These are phyloP conservation scores for Microbotryum intermedium DNA, from an alignment of 1,284 basidiomycete genomes.

Conservation along the genomic window DNA sequence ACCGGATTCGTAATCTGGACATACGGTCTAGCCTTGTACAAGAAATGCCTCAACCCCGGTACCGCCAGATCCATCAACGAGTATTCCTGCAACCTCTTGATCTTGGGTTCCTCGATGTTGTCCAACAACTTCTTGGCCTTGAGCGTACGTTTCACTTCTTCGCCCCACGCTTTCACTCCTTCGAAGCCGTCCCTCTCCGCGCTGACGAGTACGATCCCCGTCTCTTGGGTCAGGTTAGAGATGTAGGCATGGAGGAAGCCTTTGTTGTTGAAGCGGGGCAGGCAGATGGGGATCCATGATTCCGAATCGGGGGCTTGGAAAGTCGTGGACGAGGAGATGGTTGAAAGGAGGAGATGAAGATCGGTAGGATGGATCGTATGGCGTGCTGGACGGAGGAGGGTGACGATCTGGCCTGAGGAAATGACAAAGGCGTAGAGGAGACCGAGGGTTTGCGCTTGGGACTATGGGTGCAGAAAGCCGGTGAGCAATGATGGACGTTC, in stretches of 20 bases:
- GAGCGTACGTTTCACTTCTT: conserved; percentile 43
- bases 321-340: conserved; percentile 48
- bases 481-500: neutral
- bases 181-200: conserved; percentile 44
- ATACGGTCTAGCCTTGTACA: conserved; percentile 80
- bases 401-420: conserved; percentile 68
- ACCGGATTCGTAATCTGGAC: conserved; percentile 78
- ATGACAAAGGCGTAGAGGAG: conserved; percentile 83
- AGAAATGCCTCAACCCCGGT: conserved; percentile 82
- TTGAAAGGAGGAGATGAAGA: conserved; percentile 40
- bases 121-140: conserved; percentile 34
- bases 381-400: conserved; percentile 77
- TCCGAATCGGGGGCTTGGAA: conserved; percentile 64
- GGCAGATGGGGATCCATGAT: conserved; percentile 88
- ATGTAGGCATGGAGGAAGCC: conserved; percentile 92
- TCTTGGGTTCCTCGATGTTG: conserved; percentile 56
- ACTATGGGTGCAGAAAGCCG: neutral
- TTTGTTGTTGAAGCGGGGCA: conserved; percentile 85
- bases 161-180: conserved; percentile 56
- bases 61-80: conserved; percentile 57
- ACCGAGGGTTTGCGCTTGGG: conserved; percentile 46
- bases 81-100: conserved; percentile 38
- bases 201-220: conserved; percentile 43
- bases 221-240: conserved; percentile 51
- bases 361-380: conserved; percentile 87